Base-by-base conservation (phyloP, 2,329 filamentous ascomycete species). In the Paecilomyces dactylethromorphus region DNA sequence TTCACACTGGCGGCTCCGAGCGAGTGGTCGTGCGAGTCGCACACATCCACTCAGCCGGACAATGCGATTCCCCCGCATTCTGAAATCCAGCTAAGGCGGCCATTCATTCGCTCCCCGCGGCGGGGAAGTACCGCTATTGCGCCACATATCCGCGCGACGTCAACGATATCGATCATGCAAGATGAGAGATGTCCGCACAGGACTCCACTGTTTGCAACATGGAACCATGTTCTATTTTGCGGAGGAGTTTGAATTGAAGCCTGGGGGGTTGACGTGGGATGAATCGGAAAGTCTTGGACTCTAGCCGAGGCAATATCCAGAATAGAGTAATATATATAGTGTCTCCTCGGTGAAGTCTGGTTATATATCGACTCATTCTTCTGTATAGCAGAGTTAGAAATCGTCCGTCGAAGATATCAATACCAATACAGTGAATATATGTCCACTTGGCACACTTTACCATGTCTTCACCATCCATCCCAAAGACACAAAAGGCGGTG, bases 401-500 rank as follows among this genome's bases (percentile, higher is more conserved):
- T 10, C n/a, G 18, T 45, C 39, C 18, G 15, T 18, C 39, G 18
- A 45, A 45, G 39, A 8, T 45, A 45, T 45, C 39, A 45, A 15
- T 18, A 45, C 15, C n/a, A 8, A 18, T n/a, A 18, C 3, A 45
- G 18, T 10, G 3, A 45, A n/a, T 6, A 10, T 18, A 45, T 45
- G n/a, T 18, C n/a, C 15, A 18, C 18, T 18, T 18, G 18, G 21
- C 10, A 45, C 15, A 45, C 15, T 18, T 18, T n/a, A 45, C 21
- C 39, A 45, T 45, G 39, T 45, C 39, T 45, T 15, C 39, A 3
- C 39, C 39, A 18, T 18, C n/a, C 4, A 76, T 82, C 24, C 80
- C 86, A 3, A 79, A 81, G 66, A 86, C 82, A 61, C 83, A 87
- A 71, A 88, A 87, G 73, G 86, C 85, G 39, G 72, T 75, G 59